Conservation (phyloP, 164 flowering plant genomes). For the Sextonia rubra region DNA sequence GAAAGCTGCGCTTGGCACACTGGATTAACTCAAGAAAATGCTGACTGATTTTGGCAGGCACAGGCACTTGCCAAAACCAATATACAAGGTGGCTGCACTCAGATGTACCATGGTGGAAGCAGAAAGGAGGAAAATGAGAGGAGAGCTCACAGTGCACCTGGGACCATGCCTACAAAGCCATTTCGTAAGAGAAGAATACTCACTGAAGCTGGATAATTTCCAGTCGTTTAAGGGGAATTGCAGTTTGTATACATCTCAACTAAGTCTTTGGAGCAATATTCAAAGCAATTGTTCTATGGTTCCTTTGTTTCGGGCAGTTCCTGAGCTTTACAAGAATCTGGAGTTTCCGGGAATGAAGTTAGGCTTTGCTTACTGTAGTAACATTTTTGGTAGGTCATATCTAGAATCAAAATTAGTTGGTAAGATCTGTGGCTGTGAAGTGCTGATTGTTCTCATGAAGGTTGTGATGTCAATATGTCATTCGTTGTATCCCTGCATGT, state of each 20-base stretch:
- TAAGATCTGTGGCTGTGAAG: too few species aligned
- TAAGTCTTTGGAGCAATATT: not conserved
- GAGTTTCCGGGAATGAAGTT: not conserved
- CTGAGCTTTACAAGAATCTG: not conserved
- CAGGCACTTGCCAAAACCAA: constrained; percentile 80
- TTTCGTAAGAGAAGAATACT: constrained; percentile 62
- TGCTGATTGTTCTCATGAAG: too few species aligned
- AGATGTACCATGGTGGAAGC: constrained; percentile 54
- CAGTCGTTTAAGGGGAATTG: not conserved
- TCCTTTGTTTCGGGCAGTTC: not conserved
- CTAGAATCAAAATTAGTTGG: too few species aligned
- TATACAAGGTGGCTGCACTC: constrained; percentile 57
- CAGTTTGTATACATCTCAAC: not conserved
- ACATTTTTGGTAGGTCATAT: too few species aligned
- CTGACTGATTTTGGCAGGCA: constrained; percentile 50
- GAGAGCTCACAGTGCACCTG: constrained; percentile 85
- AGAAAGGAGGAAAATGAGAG: constrained; percentile 62
- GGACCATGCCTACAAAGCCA: constrained; percentile 40
- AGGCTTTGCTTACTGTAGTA: too few species aligned
- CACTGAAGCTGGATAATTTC: constrained; percentile 48
- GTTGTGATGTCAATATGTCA: too few species aligned
- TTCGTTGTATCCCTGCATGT: too few species aligned
- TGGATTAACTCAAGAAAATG: not conserved
- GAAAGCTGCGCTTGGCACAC: too few species aligned
- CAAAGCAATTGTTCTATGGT: not conserved